Base-by-base conservation (phyloP, 345 rosid species). In the Pistacia vera region DNA sequence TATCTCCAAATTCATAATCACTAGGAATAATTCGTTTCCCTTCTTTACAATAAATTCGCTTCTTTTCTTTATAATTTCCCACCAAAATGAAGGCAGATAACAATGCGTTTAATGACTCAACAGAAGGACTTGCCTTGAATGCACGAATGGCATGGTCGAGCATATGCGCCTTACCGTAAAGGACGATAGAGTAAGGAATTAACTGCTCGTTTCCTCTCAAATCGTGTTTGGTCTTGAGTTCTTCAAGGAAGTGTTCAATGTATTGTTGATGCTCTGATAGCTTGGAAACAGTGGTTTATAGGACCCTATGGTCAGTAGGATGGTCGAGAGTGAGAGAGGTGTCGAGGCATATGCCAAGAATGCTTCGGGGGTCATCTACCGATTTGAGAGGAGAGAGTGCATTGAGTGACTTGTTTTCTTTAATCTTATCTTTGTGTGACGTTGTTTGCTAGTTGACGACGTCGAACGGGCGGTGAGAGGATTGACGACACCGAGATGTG, bases 91-190 rank as follows among this genome's bases (percentile, higher is more conserved):
- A 89, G 30, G 94, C 91, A 22, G 85, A 83, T 16, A 96, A 78
- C 74, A 93, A 75, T 38, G 99, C 88, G 68, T 96, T 92, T 6
- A 96, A 46, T 5, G 90, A 81, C 41, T 82, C 89, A 17, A 88
- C 88, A 62, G 96, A 85, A 2, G 90, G 81, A 41, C 76, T 75
- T 44, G 92, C 90, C 48, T 83, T 66, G 77, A 93, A 93, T 0
- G 88, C 72, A 22, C 76, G 59, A 44, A 88, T 38, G 8, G 97
- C 93, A 66, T 86, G 89, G 16, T 88, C 86, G 52, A 88, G 68
- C 99, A 92, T 93, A 55, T 83, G 81, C 12, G 97, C 97, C 74
- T 92, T 92, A 52, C 91, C 99, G 74, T 83, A 96, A 2, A 96
- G 86, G 75, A 92, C 78, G 67, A 92, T 87, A 4, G 90, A 87